These are phyloP conservation scores for Penicillium roqueforti DNA, from an alignment of 495 filamentous ascomycete genomes.

Conservation along the genomic window DNA sequence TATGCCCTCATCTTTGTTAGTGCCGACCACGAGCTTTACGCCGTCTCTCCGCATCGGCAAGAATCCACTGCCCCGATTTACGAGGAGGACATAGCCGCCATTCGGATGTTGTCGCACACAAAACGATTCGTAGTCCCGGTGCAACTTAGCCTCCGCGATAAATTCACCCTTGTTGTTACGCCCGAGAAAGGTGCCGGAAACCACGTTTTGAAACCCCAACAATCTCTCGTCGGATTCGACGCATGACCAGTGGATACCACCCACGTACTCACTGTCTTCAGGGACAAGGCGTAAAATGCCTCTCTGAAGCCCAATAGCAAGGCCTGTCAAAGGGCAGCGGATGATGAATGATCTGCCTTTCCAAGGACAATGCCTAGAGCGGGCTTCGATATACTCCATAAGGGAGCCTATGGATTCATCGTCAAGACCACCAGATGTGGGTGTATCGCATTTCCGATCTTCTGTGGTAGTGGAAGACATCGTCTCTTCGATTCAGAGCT, in stretches of 20 bases:
- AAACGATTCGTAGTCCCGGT: not conserved
- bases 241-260: not conserved
- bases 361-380: not conserved
- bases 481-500: not conserved
- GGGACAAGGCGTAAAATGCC: not conserved
- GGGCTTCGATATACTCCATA: too few species aligned
- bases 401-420: too few species aligned
- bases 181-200: not conserved
- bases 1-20: not conserved
- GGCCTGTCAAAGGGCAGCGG: not conserved
- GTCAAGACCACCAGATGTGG: not conserved
- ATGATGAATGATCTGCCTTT: not conserved
- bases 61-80: not conserved
- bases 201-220: not conserved
- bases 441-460: not conserved
- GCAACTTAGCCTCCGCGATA: not conserved
- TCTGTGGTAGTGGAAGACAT: not conserved
- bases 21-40: not conserved
- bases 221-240: not conserved
- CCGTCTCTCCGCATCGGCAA: not conserved
- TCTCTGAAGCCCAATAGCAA: not conserved
- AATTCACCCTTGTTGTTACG: not conserved
- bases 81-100: not conserved
- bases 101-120: not conserved
- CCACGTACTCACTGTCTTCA: not conserved